Evolutionary conservation across 108 stramenopile genomes (phyloP), one percentile per base, ranked within the genome.

Genomic region (Cyclotella choctawhatcheeana): DNA sequence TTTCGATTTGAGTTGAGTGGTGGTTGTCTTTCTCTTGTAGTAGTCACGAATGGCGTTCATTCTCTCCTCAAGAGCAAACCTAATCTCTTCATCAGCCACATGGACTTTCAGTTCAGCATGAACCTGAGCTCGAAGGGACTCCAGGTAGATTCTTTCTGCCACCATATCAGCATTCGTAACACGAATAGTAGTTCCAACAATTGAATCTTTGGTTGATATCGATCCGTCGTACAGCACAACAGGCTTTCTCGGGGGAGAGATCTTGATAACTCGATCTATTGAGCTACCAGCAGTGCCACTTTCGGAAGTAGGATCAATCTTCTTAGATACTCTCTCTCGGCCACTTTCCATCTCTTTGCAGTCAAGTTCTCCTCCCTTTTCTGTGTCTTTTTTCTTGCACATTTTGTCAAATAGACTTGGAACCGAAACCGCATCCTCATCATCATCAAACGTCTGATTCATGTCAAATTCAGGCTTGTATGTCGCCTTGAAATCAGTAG

Each of bases 51-150:
- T 72, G 2, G 76, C 76, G 37, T 72, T 21, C 22, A 72, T 40
- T 17, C 76, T 44, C 7, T 53, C 71, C 26, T 64, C 76, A 7
- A 77, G 35, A 3, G 76, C 76, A 27, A 66, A 35, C 12, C 76
- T 58, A 35, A 77, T 72, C 25, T 71, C 76, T 44, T 77, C 76
- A 52, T 77, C 76, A 8, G 76, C 76, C n/a, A 77, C 64, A 48
- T 72, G 71, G 25, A 77, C 71, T 29, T 72, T 77, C 55, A 77
- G 59, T 52, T 77, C 76, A 18, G 76, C 76, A 29, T 61, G 74
- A 18, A 68, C 66, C 27, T 76, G 74, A 26, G 74, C 74, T 20
- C 74, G 44, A n/a, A 76, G 52, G n/a, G 74, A 76, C 40, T 76
- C 74, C 21, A 68, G 40, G 58, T 68, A 76, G 26, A 76, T 76